Evolutionary conservation across 1,284 basidiomycete species (phyloP).

Genomic region (Heterobasidion annosum): DNA sequence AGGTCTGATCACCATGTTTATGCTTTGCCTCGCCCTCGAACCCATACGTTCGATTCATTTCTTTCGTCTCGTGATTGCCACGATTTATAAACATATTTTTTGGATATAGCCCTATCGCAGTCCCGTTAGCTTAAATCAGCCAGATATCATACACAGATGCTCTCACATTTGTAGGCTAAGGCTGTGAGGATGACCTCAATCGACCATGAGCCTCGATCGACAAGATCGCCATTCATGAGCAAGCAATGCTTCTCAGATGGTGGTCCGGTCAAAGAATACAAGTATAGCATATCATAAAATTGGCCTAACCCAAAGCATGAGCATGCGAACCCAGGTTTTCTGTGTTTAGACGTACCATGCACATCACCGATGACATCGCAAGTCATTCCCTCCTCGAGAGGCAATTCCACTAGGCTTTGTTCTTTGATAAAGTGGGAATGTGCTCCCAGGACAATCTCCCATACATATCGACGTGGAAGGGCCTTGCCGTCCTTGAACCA

Average conservation of each 20-base stretch:
- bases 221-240: constrained; percentile 94
- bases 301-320: constrained; percentile 48
- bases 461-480: constrained; percentile 81
- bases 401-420: constrained; percentile 75
- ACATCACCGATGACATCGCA: constrained; percentile 92
- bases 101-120: constrained; percentile 72
- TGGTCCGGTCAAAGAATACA: constrained; percentile 80
- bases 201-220: constrained; percentile 96
- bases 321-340: background rate
- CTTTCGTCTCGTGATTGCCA: constrained; percentile 96
- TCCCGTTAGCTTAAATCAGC: background rate
- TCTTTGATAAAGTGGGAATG: constrained; percentile 72
- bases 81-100: constrained; percentile 85
- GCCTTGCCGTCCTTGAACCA: constrained; percentile 91
- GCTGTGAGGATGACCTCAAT: constrained; percentile 93
- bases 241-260: constrained; percentile 78
- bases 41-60: constrained; percentile 85
- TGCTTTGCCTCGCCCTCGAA: constrained; percentile 97
- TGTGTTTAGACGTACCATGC: constrained; percentile 47
- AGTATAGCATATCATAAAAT: constrained; percentile 90
- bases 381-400: constrained; percentile 71
- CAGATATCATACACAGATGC: constrained; percentile 1
- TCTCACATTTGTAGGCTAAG: constrained; percentile 91
- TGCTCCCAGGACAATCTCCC: constrained; percentile 93
- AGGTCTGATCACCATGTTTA: constrained; percentile 89